phyloP scores from a whole-genome alignment of 192 early-diverging fungal genomes.

The Entomortierella beljakovae region DNA sequence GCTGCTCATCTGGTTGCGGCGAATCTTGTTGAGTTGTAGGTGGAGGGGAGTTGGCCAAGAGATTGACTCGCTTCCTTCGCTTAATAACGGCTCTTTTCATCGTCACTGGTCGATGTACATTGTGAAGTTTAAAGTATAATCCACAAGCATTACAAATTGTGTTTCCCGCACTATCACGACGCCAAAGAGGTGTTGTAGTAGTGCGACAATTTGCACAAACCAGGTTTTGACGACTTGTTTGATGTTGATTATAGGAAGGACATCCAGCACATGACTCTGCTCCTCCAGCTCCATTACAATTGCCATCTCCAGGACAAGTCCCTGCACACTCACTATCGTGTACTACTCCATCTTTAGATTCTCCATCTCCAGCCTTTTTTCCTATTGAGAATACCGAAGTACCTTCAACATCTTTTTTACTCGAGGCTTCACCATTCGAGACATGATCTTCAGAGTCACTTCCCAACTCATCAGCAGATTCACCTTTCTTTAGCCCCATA shows the following conservation, averaged over 20 bases:
- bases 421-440: not conserved
- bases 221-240: slow-evolving; percentile 64
- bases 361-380: not conserved
- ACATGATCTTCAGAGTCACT: slow-evolving; percentile 19
- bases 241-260: slow-evolving; percentile 79
- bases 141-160: slow-evolving; percentile 88
- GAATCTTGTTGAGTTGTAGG: slow-evolving; percentile 27
- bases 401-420: not conserved
- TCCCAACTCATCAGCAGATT: slow-evolving; percentile 7
- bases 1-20: slow-evolving; percentile 1
- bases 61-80: slow-evolving; percentile 72
- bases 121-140: slow-evolving; percentile 90
- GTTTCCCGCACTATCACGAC: slow-evolving; percentile 76
- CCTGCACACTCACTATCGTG: slow-evolving; percentile 55
- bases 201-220: slow-evolving; percentile 83
- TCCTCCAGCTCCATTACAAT: slow-evolving; percentile 81
- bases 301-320: slow-evolving; percentile 81
- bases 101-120: slow-evolving; percentile 80
- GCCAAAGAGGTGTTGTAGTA: slow-evolving; percentile 84
- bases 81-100: slow-evolving; percentile 85
- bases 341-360: not conserved
- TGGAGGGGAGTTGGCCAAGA: slow-evolving; percentile 42
- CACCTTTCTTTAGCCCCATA: slow-evolving; percentile 30
- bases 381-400: not conserved
- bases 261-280: slow-evolving; percentile 79